Evolutionary conservation across 768 basidiomycete genomes (phyloP).

Genomic region (Royoungia palumana): DNA sequence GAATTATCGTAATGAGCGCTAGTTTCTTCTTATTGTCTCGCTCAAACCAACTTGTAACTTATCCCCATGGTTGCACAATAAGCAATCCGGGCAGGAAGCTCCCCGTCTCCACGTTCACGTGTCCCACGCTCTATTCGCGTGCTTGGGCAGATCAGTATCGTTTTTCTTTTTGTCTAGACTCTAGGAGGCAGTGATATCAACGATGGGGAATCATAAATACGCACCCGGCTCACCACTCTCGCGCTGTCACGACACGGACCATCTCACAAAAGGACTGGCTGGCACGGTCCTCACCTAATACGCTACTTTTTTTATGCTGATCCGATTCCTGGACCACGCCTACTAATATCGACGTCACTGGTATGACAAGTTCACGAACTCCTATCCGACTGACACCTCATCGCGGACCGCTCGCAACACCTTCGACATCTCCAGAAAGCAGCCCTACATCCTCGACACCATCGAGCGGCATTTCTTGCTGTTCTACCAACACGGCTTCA

Average conservation of each 20-base stretch:
- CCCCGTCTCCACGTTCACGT: conserved; percentile 22
- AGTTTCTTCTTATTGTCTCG: conserved; percentile 30
- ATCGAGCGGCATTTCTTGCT: conserved; percentile 7
- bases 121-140: conserved; percentile 4
- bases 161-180: conserved; percentile 22
- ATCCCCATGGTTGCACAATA: conserved; percentile 34
- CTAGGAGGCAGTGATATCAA: background rate
- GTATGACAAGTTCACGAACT: conserved; percentile 25
- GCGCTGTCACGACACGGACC: conserved; percentile 9
- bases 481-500: conserved; percentile 1
- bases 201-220: conserved; percentile 23
- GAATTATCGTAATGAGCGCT: conserved; percentile 6
- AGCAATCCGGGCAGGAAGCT: conserved; percentile 8
- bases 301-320: conserved; percentile 18
- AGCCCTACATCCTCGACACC: conserved; percentile 16
- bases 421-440: conserved; percentile 15
- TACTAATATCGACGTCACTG: conserved; percentile 16
- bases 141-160: background rate
- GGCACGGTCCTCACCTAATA: conserved; percentile 27
- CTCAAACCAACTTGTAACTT: conserved; percentile 6
- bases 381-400: conserved; percentile 23
- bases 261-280: conserved; percentile 26
- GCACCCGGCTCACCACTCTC: background rate
- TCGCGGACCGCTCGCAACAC: conserved; percentile 28
- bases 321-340: conserved; percentile 11